Percentiles rank a stretch among this genome's conserved stretches.
These are phyloP conservation scores for Leccinum olivaceoglutinosum DNA, from an alignment of 1,284 basidiomycete genomes.

Conservation along the genomic window DNA sequence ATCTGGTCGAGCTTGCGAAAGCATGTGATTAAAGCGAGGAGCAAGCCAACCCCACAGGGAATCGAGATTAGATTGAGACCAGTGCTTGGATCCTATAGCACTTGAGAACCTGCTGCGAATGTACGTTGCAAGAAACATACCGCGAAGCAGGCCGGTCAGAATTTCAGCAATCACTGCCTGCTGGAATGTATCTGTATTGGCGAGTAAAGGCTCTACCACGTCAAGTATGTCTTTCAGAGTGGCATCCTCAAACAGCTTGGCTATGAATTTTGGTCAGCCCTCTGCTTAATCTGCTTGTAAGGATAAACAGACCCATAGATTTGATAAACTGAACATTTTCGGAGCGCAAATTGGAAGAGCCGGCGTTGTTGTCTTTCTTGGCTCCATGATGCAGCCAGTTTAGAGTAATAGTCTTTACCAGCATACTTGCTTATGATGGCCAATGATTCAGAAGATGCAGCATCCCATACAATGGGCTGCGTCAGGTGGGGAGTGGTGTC, in stretches of 20 bases:
- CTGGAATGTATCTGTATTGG: conserved; percentile 81
- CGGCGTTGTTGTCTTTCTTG: conserved; percentile 61
- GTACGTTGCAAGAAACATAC: conserved; percentile 30
- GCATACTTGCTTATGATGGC: conserved; percentile 50
- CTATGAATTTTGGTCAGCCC: conserved; percentile 32
- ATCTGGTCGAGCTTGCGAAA: conserved; percentile 80
- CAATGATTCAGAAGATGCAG: conserved; percentile 54
- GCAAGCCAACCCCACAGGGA: conserved; percentile 81
- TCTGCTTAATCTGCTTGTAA: neutral
- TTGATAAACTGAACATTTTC: conserved; percentile 70
- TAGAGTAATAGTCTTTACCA: conserved; percentile 55
- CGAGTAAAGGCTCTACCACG: conserved; percentile 55
- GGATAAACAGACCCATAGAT: conserved; percentile 48
- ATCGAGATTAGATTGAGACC: conserved; percentile 60
- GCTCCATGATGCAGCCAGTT: conserved; percentile 58
- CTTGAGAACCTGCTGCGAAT: conserved; percentile 8
- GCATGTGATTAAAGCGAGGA: conserved; percentile 65
- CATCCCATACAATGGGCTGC: conserved; percentile 62
- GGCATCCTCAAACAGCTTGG: conserved; percentile 60
- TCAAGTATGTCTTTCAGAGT: conserved; percentile 50
- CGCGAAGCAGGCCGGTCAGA: conserved; percentile 68
- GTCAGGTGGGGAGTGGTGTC: conserved; percentile 44
- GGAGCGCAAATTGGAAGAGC: conserved; percentile 50
- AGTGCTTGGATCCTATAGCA: conserved; percentile 81
- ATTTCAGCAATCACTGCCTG: conserved; percentile 90